Evolutionary conservation across 192 early-diverging fungal genomes (phyloP), one percentile per base, ranked within the genome.

Genomic region (Podila epigama): DNA sequence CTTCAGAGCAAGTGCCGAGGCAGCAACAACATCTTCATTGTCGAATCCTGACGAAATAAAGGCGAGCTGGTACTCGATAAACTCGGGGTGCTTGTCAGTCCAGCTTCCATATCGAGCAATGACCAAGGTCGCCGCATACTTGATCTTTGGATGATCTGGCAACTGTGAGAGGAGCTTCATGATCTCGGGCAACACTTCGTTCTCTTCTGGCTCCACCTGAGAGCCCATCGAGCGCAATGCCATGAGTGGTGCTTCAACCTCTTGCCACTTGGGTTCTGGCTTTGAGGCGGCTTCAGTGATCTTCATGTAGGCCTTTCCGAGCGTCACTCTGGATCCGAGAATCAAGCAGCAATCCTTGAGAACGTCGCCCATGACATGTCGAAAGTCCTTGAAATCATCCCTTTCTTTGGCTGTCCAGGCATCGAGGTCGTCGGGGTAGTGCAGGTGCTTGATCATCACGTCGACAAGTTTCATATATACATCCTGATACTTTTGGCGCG

Each of bases 321-420:
- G 81, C 16, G 95, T 92, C 31, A 85, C 85, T 3, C 91, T 83
- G 12, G 86, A 86, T 6, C 96, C 96, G 1, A 97, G 71, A 15
- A 98, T 90, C 13, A 85, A 73, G 44, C 95, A 95, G 64, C 96
- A 97, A 69, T 94, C 92, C 82, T 99, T 99, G 37, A 99, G 85
- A 44, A 97, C 94, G 66, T 98, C 96, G 48, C 97, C 98, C 84
- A 98, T 95, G 31, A 89, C 85, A 81, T 99, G 97, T 27, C 98
- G 88, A 79, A 98, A 97, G 31, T 97, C 95, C 39, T 96, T 84
- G 71, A 99, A 99, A 31, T 97, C 94, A 64, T 99, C 98, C n/a
- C 94, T 88, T 66, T 96, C 92, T 70, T 93, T 85, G 11, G 94
- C 92, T 1, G 91, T 91, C 92, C 89, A 92, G 6, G 70, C 79